Percentiles rank a stretch among this genome's conserved stretches.
Conservation (phyloP, 2,329 filamentous ascomycete genomes). For the Mariannaea sp. region DNA sequence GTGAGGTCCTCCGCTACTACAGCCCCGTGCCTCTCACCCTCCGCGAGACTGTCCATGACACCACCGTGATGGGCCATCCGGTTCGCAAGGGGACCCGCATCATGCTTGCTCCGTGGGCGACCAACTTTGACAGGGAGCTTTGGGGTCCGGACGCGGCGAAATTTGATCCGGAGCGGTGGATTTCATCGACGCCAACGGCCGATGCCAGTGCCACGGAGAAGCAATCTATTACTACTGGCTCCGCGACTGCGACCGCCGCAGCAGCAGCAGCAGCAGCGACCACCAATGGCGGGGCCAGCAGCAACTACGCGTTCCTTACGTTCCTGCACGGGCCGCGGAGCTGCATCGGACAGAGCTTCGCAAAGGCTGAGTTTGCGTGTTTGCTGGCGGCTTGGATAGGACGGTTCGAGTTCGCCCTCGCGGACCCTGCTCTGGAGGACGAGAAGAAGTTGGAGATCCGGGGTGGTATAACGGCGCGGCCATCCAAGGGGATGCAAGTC, state of each 20-base stretch:
- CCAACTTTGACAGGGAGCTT: conserved; percentile 69
- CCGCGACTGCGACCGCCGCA: too few relatives aligned
- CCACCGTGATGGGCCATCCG: conserved; percentile 65
- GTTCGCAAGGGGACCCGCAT: conserved; percentile 75
- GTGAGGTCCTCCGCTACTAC: conserved; percentile 75
- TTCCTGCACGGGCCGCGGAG: conserved; percentile 86
- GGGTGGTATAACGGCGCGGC: conserved; percentile 72
- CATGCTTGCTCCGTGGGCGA: conserved; percentile 66
- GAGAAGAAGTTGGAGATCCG: conserved; percentile 70
- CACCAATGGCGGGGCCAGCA: conserved; percentile 72
- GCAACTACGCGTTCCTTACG: conserved; percentile 78
- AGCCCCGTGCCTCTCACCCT: conserved; percentile 73
- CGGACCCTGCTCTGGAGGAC: conserved; percentile 64
- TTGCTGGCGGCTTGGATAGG: conserved; percentile 79
- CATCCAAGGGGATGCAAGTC: conserved; percentile 73
- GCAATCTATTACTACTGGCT: conserved; percentile 28
- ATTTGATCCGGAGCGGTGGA: conserved; percentile 83
- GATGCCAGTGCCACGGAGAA: conserved; percentile 37
- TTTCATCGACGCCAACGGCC: conserved; percentile 50
- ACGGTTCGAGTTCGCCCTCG: conserved; percentile 67
- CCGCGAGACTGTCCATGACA: conserved; percentile 67
- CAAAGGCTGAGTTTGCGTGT: conserved; percentile 83
- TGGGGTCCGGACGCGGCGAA: conserved; percentile 78
- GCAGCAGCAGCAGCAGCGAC: too few relatives aligned
- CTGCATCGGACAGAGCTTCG: conserved; percentile 84